These are phyloP conservation scores for Cylindrotheca fusiformis DNA, from an alignment of 108 stramenopile species.

Conservation along the genomic window DNA sequence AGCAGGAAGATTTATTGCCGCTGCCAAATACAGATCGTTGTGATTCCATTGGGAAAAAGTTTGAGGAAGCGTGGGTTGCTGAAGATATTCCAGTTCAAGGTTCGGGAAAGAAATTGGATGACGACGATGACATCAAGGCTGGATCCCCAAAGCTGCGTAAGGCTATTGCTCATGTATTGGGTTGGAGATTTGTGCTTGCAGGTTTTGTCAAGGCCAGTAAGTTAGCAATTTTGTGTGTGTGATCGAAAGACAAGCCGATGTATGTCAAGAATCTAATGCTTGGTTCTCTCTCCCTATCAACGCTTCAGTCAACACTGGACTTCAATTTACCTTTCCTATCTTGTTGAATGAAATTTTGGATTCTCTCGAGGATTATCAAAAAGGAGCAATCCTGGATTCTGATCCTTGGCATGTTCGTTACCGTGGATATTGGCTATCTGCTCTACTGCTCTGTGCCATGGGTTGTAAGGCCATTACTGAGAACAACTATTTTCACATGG, in stretches of 20 bases:
- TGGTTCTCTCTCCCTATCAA: no score
- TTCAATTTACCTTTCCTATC: constrained; percentile 74
- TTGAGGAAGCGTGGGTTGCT: constrained; percentile 52
- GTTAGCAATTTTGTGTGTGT: no score
- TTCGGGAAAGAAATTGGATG: constrained; percentile 4
- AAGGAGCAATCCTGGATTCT: constrained; percentile 37
- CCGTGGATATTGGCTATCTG: constrained; percentile 73
- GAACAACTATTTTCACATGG: constrained; percentile 61
- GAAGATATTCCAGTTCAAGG: background rate
- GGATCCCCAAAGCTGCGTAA: constrained; percentile 8
- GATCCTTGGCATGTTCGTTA: constrained; percentile 47
- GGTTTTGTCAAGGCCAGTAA: constrained; percentile 36
- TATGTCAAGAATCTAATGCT: no score
- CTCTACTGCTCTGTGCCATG: constrained; percentile 52
- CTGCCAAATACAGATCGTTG: constrained; percentile 50
- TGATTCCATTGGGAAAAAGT: constrained; percentile 34
- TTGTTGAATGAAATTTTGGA: constrained; percentile 57
- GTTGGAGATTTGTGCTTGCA: constrained; percentile 49
- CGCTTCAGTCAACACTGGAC: constrained; percentile 42
- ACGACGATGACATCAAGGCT: constrained; percentile 1
- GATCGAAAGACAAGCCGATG: no score
- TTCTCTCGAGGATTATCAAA: constrained; percentile 61
- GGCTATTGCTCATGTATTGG: constrained; percentile 37
- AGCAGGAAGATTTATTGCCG: constrained; percentile 58
- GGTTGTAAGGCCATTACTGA: constrained; percentile 66